These are phyloP conservation scores for Diaporthe citri DNA, from an alignment of 2,329 filamentous ascomycete genomes.

Conservation along the genomic window DNA sequence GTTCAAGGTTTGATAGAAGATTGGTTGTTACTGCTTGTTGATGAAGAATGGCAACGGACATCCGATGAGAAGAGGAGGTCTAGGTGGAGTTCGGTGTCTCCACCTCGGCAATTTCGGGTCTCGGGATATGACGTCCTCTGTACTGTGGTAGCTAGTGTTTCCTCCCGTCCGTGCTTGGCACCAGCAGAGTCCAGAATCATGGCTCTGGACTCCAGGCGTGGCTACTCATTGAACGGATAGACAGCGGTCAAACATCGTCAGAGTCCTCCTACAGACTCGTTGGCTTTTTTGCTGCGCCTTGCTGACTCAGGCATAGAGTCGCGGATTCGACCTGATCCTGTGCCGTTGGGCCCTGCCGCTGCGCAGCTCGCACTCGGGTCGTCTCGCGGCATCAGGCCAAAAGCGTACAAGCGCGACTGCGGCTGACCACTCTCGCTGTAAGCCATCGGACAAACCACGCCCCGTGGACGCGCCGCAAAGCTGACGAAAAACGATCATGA, in stretches of 20 bases:
- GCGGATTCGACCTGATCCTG: background rate
- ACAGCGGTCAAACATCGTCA: background rate
- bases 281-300: background rate
- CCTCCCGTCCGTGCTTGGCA: background rate
- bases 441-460: slow-evolving; percentile 10
- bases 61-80: background rate
- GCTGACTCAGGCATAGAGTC: background rate
- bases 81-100: background rate
- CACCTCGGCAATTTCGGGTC: background rate
- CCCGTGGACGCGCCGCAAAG: background rate
- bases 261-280: background rate
- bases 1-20: background rate
- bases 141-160: background rate
- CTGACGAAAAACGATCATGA: background rate
- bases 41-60: background rate
- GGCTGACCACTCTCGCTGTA: background rate
- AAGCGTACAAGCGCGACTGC: slow-evolving; percentile 25
- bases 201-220: background rate
- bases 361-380: background rate
- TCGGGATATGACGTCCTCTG: background rate
- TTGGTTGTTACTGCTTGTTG: background rate
- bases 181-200: background rate
- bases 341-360: background rate
- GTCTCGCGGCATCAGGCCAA: slow-evolving; percentile 20
- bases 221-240: background rate